A percentile compares a stretch with the other conserved stretches of the same genome.
Conservation (phyloP, 2,329 filamentous ascomycete genomes). For the Hypomyces rosellus region DNA sequence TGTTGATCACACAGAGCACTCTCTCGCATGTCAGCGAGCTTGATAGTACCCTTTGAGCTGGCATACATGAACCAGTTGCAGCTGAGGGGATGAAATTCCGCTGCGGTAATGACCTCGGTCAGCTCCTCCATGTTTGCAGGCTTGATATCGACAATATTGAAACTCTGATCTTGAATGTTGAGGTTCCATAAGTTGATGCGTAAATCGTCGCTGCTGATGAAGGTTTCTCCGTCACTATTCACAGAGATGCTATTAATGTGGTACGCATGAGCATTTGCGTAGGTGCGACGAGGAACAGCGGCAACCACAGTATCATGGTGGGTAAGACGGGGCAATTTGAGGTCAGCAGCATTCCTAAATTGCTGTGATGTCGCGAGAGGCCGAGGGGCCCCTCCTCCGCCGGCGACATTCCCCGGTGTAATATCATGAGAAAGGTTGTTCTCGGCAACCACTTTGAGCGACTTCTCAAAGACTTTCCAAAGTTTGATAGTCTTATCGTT, state of each 20-base stretch:
- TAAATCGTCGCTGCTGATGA: conserved; percentile 96
- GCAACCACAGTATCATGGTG: conserved; percentile 98
- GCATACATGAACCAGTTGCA: conserved; percentile 99
- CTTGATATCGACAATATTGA: conserved; percentile 99
- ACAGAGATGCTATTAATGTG: conserved; percentile 99
- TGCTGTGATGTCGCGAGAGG: conserved; percentile 59
- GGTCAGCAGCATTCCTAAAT: conserved; percentile 73
- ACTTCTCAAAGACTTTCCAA: conserved; percentile 99
- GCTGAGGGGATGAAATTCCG: conserved; percentile 92
- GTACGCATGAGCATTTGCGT: conserved; percentile 97
- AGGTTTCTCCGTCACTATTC: conserved; percentile 98
- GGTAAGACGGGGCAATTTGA: conserved; percentile 92
- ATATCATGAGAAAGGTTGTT: conserved; percentile 96
- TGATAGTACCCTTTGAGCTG: conserved; percentile 98
- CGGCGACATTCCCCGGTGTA: conserved; percentile 66
- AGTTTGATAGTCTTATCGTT: conserved; percentile 99
- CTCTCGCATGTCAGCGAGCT: conserved; percentile 96
- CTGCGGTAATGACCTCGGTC: conserved; percentile 96
- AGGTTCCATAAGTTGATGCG: conserved; percentile 98
- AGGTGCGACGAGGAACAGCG: conserved; percentile 89
- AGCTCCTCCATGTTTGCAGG: conserved; percentile 99
- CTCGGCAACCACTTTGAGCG: conserved; percentile 95
- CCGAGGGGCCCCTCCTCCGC: conserved; percentile 72
- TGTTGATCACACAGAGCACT: conserved; percentile 94
- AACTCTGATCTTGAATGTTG: conserved; percentile 98